Conservation (phyloP, 1,284 basidiomycete species). For the Blastosporella zonata region DNA sequence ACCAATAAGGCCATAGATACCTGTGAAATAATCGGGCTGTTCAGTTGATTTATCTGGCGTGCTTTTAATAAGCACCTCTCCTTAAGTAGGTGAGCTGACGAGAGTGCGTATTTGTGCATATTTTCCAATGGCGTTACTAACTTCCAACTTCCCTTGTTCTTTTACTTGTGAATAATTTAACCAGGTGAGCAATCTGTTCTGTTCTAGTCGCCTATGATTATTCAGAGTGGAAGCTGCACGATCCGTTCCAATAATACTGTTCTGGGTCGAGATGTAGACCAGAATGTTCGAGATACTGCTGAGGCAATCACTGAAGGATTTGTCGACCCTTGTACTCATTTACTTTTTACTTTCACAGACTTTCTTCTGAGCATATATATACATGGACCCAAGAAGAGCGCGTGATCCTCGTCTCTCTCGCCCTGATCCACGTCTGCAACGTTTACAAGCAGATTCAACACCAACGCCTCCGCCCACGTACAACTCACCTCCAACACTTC, state of each 20-base stretch:
- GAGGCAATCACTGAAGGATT: slow-evolving; percentile 35
- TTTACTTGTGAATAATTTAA: neutral
- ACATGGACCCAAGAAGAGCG: slow-evolving; percentile 76
- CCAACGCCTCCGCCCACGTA: slow-evolving; percentile 28
- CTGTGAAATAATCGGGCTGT: too few species aligned
- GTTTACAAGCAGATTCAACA: slow-evolving; percentile 40
- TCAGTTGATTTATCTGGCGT: too few species aligned
- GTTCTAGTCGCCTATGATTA: slow-evolving; percentile 50
- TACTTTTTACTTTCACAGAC: slow-evolving; percentile 6
- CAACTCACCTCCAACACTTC: slow-evolving; percentile 18
- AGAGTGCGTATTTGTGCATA: slow-evolving; percentile 10
- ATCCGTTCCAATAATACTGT: slow-evolving; percentile 42
- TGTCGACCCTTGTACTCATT: slow-evolving; percentile 17
- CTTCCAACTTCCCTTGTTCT: neutral
- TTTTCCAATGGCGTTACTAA: slow-evolving; percentile 13
- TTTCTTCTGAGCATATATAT: slow-evolving; percentile 1
- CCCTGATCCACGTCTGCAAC: slow-evolving; percentile 63
- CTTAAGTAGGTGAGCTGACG: too few species aligned
- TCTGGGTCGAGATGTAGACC: slow-evolving; percentile 73
- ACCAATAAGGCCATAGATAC: too few species aligned
- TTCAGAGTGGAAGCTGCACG: slow-evolving; percentile 85
- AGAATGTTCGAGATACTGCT: slow-evolving; percentile 87
- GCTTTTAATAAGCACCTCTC: too few species aligned
- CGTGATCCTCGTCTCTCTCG: slow-evolving; percentile 76
- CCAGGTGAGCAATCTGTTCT: slow-evolving; percentile 13